A percentile compares a stretch with the other conserved stretches of the same genome.
Evolutionary conservation across 116 monocot species (phyloP).

Genomic region (Iris pallida): DNA sequence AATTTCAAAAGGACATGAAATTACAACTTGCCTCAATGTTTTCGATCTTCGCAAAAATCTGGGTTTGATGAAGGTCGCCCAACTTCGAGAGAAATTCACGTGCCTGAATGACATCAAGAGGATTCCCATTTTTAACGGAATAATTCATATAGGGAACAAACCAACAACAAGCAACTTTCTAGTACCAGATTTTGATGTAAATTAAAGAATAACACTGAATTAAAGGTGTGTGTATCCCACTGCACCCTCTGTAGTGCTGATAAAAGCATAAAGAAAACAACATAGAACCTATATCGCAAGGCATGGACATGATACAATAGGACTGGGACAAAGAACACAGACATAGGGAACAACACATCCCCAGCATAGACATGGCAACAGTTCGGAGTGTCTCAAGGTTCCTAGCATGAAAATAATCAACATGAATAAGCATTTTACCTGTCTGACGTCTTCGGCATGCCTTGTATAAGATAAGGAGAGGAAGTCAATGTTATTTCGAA

Average conservation of each 20-base stretch:
- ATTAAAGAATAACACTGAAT: too few species aligned
- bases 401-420: not conserved
- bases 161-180: too few species aligned
- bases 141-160: too few species aligned
- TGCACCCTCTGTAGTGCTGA: too few species aligned
- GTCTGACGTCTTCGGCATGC: constrained; percentile 96
- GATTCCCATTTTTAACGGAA: not conserved
- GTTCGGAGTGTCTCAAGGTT: too few species aligned
- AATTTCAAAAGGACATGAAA: not conserved
- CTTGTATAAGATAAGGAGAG: constrained; percentile 95
- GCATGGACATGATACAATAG: too few species aligned
- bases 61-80: constrained; percentile 89
- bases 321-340: too few species aligned
- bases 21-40: constrained; percentile 68
- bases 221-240: too few species aligned
- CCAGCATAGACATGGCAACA: not conserved
- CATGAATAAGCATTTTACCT: constrained; percentile 43
- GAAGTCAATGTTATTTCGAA: constrained; percentile 90
- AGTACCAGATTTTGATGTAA: too few species aligned
- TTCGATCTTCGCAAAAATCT: constrained; percentile 99
- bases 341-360: not conserved
- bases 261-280: too few species aligned
- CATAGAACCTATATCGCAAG: too few species aligned
- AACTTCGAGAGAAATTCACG: constrained; percentile 85
- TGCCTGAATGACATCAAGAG: constrained; percentile 39